Evolutionary conservation across 139 green algal species (phyloP), one percentile per base, ranked within the genome.

Genomic region (Chlorella sorokiniana): DNA sequence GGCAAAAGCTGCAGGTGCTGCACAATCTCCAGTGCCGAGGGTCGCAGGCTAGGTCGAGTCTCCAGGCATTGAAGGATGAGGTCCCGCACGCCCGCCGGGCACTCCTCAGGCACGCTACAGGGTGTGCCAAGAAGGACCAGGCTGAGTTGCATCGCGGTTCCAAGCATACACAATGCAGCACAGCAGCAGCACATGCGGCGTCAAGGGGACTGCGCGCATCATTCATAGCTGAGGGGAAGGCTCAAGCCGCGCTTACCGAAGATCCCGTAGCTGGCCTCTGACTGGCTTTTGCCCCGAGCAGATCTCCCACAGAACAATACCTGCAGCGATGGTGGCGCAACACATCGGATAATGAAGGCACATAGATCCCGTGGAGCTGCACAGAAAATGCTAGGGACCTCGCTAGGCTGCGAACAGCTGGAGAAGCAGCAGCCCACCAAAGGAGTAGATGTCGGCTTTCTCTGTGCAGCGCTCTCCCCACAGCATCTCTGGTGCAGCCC

Each of bases 241-340:
- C n/a, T 1, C 23, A 25, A 4, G 0, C 71, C 2, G 25, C 23
- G 9, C 78, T 3, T 14, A 69, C 78, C 64, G 25, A 10, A 86
- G 18, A 40, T 86, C 82, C 20, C 82, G 68, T 48, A 86, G 78
- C 70, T 78, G 72, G 14, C 82, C 82, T 1, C 82, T 51, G 16
- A 76, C 75, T 22, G 82, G 82, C 29, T 61, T 41, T 62, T 86
- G 75, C 4, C 82, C 82, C 20, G 40, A 63, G 69, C 35, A 59
- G 14, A 86, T 86, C 72, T 86, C 82, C 82, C 82, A 83, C 78
- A 86, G 71, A 25, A 86, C 33, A n/a, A n/a, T n/a, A n/a, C n/a
- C n/a, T n/a, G n/a, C n/a, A n/a, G n/a, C n/a, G n/a, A n/a, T n/a
- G n/a, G n/a, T n/a, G n/a, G n/a, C n/a, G n/a, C n/a, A n/a, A n/a